Evolutionary conservation across 2,329 filamentous ascomycete species (phyloP).

Genomic region (Aspergillus melleus): DNA sequence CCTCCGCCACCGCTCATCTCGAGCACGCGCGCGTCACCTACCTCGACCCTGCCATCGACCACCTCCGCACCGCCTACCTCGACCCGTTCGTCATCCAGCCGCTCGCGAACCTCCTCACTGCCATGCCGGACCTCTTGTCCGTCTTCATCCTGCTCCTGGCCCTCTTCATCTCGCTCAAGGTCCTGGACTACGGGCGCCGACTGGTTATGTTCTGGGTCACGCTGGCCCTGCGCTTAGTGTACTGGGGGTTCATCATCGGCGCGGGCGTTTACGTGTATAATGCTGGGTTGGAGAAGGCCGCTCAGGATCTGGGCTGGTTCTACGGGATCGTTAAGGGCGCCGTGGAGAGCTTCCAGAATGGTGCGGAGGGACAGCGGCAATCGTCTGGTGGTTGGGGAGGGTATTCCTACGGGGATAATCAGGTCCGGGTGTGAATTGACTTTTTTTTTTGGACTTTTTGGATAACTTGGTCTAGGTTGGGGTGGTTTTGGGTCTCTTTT

Average conservation of each 20-base stretch:
- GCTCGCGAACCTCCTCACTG: slow-evolving; percentile 35
- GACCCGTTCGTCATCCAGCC: slow-evolving; percentile 52
- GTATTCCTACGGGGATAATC: neutral
- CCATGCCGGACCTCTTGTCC: slow-evolving; percentile 38
- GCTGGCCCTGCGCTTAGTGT: slow-evolving; percentile 61
- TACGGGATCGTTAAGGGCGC: slow-evolving; percentile 67
- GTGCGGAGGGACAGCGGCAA: slow-evolving; percentile 26
- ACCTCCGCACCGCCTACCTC: slow-evolving; percentile 39
- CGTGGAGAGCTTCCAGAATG: slow-evolving; percentile 54
- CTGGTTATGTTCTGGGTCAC: slow-evolving; percentile 75
- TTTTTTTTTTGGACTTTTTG: neutral
- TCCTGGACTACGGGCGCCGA: slow-evolving; percentile 69
- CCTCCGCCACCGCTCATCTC: slow-evolving; percentile 15
- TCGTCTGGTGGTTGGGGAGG: slow-evolving; percentile 47
- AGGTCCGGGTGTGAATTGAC: neutral
- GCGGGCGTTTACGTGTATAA: slow-evolving; percentile 57
- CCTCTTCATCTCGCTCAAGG: slow-evolving; percentile 63
- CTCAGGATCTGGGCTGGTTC: slow-evolving; percentile 47
- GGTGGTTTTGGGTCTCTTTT: neutral
- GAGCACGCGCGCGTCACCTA: slow-evolving; percentile 12
- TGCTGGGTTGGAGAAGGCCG: slow-evolving; percentile 34
- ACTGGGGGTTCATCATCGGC: slow-evolving; percentile 63
- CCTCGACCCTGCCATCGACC: slow-evolving; percentile 22
- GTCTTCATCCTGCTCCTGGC: slow-evolving; percentile 55
- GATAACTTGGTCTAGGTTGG: neutral